Base-by-base conservation (phyloP, 108 stramenopile genomes). In the Bacterosira constricta region DNA sequence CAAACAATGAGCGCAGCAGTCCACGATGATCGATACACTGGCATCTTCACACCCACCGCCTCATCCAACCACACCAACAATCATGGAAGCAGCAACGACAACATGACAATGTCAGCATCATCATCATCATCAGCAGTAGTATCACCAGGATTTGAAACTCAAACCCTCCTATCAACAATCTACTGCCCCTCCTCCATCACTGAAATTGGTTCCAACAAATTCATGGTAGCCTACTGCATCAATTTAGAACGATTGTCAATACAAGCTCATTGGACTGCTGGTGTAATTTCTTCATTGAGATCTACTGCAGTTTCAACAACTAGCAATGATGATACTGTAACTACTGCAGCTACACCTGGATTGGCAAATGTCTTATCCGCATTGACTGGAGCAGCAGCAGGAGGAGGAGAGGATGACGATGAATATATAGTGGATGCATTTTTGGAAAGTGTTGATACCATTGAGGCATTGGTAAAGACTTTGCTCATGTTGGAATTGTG, bases 341-440 rank as follows among this genome's bases (percentile, higher is more conserved):
- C n/a, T n/a, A n/a, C n/a, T n/a, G n/a, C n/a, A n/a, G n/a, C n/a
- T n/a, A n/a, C n/a, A n/a, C n/a, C n/a, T n/a, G n/a, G n/a, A n/a
- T n/a, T n/a, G n/a, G n/a, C n/a, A n/a, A n/a, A n/a, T n/a, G n/a
- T n/a, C n/a, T n/a, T n/a, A n/a, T n/a, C n/a, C n/a, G n/a, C n/a
- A n/a, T n/a, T n/a, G n/a, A n/a, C n/a, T n/a, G n/a, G n/a, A n/a
- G n/a, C n/a, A n/a, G n/a, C n/a, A n/a, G n/a, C n/a, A n/a, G 27
- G n/a, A 38, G 38, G 18, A 54, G 29, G 17, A 45, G 45, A 13
- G 41, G 65, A 34, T 26, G 35, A 45, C 10, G 59, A 44, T 26
- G 82, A 83, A 47, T 77, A 75, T 31, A 65, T 83, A 21, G 82
- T 83, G 44, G 73, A 79, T 29, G 61, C 66, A 0, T 56, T 83